A percentile compares a stretch with the other conserved stretches of the same genome.
Evolutionary conservation across 2,329 filamentous ascomycete species (phyloP).

Genomic region (Aureobasidium mangrovei): DNA sequence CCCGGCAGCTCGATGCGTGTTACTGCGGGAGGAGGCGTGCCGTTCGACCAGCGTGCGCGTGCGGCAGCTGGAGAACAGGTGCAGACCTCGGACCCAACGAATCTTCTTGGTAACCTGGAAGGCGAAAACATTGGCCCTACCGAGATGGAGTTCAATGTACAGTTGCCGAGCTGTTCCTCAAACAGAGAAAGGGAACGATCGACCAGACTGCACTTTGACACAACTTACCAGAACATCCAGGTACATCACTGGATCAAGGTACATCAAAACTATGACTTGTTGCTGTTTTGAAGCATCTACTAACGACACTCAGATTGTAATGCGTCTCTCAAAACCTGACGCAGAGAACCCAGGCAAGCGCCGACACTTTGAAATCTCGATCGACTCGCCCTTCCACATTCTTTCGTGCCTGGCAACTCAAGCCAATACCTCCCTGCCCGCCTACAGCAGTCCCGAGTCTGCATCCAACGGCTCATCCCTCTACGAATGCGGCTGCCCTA

Average conservation of each 20-base stretch:
- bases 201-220: constrained; percentile 72
- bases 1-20: constrained; percentile 68
- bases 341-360: constrained; percentile 68
- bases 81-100: constrained; percentile 48
- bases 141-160: constrained; percentile 89
- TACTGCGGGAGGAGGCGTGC: constrained; percentile 70
- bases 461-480: constrained; percentile 26
- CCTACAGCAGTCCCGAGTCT: constrained; percentile 55
- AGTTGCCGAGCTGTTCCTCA: constrained; percentile 78
- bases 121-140: constrained; percentile 74
- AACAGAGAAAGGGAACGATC: constrained; percentile 64
- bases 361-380: constrained; percentile 90
- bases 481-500: constrained; percentile 57
- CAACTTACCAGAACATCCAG: constrained; percentile 86
- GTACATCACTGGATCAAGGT: constrained; percentile 97
- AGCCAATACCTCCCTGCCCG: constrained; percentile 76
- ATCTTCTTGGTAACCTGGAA: constrained; percentile 72
- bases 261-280: constrained; percentile 25
- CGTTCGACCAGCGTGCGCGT: constrained; percentile 51
- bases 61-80: constrained; percentile 49
- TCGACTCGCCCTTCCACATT: constrained; percentile 89
- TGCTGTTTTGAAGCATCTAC: not conserved
- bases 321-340: constrained; percentile 81
- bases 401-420: constrained; percentile 90
- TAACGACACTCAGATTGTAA: constrained; percentile 58